These are phyloP conservation scores for Fusarium secorum DNA, from an alignment of 2,329 filamentous ascomycete species.

Conservation along the genomic window DNA sequence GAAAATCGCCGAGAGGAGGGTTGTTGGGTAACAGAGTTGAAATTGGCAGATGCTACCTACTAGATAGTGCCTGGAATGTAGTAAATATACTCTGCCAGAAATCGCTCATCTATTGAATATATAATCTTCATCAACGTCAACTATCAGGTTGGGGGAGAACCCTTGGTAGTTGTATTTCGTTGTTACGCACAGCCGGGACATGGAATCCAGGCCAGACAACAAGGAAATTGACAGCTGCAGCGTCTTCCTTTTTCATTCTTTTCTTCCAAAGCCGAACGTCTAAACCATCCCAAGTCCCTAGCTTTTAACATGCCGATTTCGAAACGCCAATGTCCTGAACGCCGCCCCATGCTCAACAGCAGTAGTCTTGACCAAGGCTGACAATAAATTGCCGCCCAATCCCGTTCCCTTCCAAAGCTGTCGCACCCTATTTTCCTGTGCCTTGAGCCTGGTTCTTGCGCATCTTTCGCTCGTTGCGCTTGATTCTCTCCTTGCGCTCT, in stretches of 20 bases:
- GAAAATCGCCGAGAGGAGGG: neutral
- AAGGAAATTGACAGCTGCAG: conserved; percentile 26
- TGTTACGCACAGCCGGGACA: conserved; percentile 19
- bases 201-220: conserved; percentile 21
- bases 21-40: neutral
- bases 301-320: conserved; percentile 40
- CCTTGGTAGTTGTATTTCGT: neutral
- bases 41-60: neutral
- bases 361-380: conserved; percentile 14
- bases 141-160: neutral
- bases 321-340: conserved; percentile 44
- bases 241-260: conserved; percentile 31
- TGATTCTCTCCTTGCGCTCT: conserved; percentile 73
- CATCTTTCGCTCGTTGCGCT: conserved; percentile 74
- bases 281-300: conserved; percentile 25
- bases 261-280: conserved; percentile 27
- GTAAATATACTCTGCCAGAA: neutral
- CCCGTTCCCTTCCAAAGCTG: neutral
- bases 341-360: conserved; percentile 40
- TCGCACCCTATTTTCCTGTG: conserved; percentile 32
- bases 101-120: neutral
- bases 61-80: neutral
- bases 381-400: conserved; percentile 3
- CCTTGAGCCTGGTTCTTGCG: conserved; percentile 67
- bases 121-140: conserved; percentile 40